Evolutionary conservation across 2,329 filamentous ascomycete genomes (phyloP).

Genomic region (Cadophora sp.): DNA sequence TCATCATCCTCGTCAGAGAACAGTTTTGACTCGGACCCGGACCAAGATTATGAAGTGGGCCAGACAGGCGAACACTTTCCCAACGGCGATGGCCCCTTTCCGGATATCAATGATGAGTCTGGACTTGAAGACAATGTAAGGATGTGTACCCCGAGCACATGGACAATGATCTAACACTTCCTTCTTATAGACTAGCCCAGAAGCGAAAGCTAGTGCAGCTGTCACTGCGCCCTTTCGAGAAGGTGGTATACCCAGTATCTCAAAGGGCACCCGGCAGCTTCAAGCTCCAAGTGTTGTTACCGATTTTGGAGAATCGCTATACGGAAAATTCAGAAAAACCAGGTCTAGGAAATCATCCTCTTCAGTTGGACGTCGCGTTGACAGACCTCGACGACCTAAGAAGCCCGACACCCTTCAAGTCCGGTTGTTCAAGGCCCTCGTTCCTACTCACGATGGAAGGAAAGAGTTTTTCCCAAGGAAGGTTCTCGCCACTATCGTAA

Average conservation of each 20-base stretch:
- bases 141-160: too few relatives aligned
- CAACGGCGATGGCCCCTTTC: not conserved
- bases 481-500: not conserved
- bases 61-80: not conserved
- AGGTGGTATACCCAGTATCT: not conserved
- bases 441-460: constrained; percentile 3
- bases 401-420: constrained; percentile 9
- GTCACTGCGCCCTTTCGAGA: not conserved
- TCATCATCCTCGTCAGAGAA: not conserved
- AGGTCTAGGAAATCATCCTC: not conserved
- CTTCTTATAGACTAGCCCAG: not conserved
- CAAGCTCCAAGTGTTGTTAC: not conserved
- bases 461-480: constrained; percentile 20
- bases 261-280: not conserved
- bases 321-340: not conserved
- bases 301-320: constrained; percentile 10
- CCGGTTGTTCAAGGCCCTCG: not conserved
- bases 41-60: too few relatives aligned
- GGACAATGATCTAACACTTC: not conserved
- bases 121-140: too few relatives aligned
- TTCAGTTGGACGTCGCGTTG: not conserved
- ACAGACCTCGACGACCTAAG: not conserved
- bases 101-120: too few relatives aligned
- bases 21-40: not conserved
- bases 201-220: not conserved